Conservation (phyloP, 2,329 filamentous ascomycete genomes). For the Cordyceps farinosa region DNA sequence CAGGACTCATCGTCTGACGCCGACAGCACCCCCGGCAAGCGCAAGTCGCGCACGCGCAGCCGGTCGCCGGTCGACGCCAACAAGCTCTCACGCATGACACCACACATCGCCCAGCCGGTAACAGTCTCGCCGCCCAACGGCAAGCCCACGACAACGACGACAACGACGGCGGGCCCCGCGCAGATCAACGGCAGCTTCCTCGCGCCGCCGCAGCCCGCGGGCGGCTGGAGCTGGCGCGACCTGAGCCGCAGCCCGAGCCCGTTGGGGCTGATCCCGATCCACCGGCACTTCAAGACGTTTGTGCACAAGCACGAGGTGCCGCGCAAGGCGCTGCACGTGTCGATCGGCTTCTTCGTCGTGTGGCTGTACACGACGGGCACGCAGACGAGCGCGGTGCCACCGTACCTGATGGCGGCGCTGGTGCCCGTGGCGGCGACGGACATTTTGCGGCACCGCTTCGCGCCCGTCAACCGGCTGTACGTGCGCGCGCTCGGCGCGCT, state of each 20-base stretch:
- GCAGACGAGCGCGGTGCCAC: conserved; percentile 74
- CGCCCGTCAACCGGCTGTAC: conserved; percentile 81
- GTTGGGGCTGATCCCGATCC: conserved; percentile 90
- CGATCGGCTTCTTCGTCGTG: conserved; percentile 90
- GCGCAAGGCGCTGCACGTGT: conserved; percentile 88
- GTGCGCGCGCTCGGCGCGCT: conserved; percentile 80
- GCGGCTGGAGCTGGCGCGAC: conserved; percentile 76
- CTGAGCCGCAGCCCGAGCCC: conserved; percentile 90
- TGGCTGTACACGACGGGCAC: conserved; percentile 78
- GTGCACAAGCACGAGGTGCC: conserved; percentile 97
- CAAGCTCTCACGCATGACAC: conserved; percentile 51
- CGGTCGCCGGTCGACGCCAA: conserved; percentile 60
- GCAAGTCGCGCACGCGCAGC: conserved; percentile 66
- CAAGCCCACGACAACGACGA: conserved; percentile 25
- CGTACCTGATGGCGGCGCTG: conserved; percentile 74
- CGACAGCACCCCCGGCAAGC: conserved; percentile 41
- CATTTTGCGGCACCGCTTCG: conserved; percentile 76
- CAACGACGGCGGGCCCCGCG: conserved; percentile 27
- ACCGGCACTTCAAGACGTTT: conserved; percentile 84
- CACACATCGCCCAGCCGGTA: conserved; percentile 34
- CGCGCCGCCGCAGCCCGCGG: conserved; percentile 61
- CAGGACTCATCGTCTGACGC: conserved; percentile 45
- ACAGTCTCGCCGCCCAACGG: conserved; percentile 15
- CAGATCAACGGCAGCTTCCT: conserved; percentile 59
- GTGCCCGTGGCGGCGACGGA: conserved; percentile 83